Percentiles rank a stretch among this genome's conserved stretches.
phyloP scores from a whole-genome alignment of 176 grass and related monocot genomes.

The Carex pumila region DNA sequence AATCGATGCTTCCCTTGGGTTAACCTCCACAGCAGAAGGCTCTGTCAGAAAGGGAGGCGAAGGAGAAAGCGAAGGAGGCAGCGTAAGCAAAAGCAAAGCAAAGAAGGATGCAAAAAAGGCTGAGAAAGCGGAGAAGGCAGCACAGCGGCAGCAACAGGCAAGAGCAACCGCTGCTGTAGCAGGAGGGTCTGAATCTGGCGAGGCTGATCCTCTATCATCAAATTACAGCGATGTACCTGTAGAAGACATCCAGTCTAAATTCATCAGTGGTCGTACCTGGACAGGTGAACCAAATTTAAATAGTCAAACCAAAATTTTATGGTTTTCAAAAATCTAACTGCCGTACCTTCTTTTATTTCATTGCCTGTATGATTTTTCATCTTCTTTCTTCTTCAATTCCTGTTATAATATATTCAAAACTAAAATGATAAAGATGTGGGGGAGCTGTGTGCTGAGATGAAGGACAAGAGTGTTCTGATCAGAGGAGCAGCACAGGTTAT shows the following conservation, averaged over 20 bases:
- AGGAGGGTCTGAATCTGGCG: background rate
- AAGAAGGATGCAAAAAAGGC: constrained; percentile 88
- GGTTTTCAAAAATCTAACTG: too few species aligned
- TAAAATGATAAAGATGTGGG: constrained; percentile 20
- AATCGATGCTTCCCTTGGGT: constrained; percentile 33
- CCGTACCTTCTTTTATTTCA: background rate
- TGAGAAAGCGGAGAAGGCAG: constrained; percentile 61
- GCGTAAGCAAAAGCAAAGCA: constrained; percentile 48
- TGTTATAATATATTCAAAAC: background rate
- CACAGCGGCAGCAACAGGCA: constrained; percentile 36
- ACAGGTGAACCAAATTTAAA: background rate
- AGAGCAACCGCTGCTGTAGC: background rate
- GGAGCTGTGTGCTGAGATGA: constrained; percentile 26
- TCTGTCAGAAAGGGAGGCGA: background rate
- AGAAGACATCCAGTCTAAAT: constrained; percentile 85
- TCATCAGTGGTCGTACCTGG: constrained; percentile 49
- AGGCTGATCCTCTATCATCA: constrained; percentile 38
- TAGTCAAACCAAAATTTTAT: too few species aligned
- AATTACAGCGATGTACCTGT: constrained; percentile 58
- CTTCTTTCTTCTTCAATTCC: background rate
- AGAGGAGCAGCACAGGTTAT: constrained; percentile 50
- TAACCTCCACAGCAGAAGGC: background rate
- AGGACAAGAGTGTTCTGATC: constrained; percentile 47
- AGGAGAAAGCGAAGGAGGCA: background rate
- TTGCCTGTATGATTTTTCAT: background rate